A percentile compares a stretch with the other conserved stretches of the same genome.
phyloP scores from a whole-genome alignment of 1,284 basidiomycete genomes.

The Ganoderma lingzhi region DNA sequence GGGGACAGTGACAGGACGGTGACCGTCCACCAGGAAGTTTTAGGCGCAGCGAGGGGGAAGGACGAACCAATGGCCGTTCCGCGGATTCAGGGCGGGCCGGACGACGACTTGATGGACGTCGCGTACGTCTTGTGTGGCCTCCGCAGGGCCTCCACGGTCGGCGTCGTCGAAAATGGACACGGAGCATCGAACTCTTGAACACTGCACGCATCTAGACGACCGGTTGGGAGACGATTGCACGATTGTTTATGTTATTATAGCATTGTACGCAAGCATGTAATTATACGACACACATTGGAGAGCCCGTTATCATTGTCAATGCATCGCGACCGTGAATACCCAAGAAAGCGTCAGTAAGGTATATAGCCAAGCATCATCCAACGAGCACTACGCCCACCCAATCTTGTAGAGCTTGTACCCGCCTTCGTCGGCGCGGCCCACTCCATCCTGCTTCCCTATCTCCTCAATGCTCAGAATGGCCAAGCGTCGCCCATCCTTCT shows the following conservation, averaged over 20 bases:
- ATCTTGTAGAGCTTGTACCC: conserved; percentile 75
- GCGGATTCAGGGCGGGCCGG: conserved; percentile 45
- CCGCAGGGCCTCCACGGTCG: conserved; percentile 58
- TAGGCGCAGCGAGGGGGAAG: neutral
- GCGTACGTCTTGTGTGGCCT: conserved; percentile 69
- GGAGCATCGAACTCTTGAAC: conserved; percentile 6
- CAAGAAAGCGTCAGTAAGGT: neutral
- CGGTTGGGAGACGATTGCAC: neutral
- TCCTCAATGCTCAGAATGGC: conserved; percentile 54
- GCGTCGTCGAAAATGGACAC: conserved; percentile 21
- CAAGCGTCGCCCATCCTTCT: conserved; percentile 39
- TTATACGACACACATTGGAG: conserved; percentile 21
- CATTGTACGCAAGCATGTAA: conserved; percentile 30
- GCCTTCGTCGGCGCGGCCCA: conserved; percentile 74
- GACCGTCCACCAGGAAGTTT: conserved; percentile 1
- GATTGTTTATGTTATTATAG: conserved; percentile 29
- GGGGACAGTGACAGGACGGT: conserved; percentile 18
- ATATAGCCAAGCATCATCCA: neutral
- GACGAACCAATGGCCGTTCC: conserved; percentile 18
- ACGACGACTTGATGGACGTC: conserved; percentile 71
- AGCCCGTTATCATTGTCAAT: neutral
- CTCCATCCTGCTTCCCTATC: conserved; percentile 55
- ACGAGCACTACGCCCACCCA: conserved; percentile 54
- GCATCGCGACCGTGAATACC: conserved; percentile 1
- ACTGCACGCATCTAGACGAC: neutral